These are phyloP conservation scores for Taphrina deformans DNA, from an alignment of 1,139 yeast species.

Conservation along the genomic window DNA sequence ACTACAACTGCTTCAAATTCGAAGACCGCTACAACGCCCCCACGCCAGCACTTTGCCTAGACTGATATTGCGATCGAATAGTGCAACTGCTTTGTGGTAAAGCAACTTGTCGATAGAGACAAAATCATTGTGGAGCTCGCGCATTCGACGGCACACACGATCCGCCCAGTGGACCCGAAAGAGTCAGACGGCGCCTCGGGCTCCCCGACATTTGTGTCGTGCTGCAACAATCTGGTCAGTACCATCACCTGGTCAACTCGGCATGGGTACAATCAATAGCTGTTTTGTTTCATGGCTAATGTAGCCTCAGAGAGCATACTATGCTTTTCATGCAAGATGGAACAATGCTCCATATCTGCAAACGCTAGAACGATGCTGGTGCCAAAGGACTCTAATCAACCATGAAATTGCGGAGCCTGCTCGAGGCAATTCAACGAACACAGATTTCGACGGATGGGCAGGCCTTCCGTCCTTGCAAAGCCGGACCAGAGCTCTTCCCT, in stretches of 20 bases:
- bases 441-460: slow-evolving; percentile 30
- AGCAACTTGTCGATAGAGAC: background rate
- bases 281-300: no score
- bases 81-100: background rate
- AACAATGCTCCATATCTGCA: background rate
- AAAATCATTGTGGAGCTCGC: background rate
- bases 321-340: background rate
- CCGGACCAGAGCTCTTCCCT: slow-evolving; percentile 31
- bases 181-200: no score
- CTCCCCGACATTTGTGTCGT: no score
- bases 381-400: background rate
- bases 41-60: background rate
- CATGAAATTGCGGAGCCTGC: slow-evolving; percentile 21
- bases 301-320: no score
- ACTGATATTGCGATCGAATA: background rate
- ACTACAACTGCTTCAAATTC: background rate
- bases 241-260: no score
- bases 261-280: no score
- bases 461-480: slow-evolving; percentile 26
- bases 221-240: no score
- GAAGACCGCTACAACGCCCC: no score
- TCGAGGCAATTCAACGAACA: slow-evolving; percentile 28
- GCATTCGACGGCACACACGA: background rate
- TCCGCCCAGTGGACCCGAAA: no score
- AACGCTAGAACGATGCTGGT: background rate